Conservation (phyloP, 345 rosid species). For the Schrenkiella parvula region DNA sequence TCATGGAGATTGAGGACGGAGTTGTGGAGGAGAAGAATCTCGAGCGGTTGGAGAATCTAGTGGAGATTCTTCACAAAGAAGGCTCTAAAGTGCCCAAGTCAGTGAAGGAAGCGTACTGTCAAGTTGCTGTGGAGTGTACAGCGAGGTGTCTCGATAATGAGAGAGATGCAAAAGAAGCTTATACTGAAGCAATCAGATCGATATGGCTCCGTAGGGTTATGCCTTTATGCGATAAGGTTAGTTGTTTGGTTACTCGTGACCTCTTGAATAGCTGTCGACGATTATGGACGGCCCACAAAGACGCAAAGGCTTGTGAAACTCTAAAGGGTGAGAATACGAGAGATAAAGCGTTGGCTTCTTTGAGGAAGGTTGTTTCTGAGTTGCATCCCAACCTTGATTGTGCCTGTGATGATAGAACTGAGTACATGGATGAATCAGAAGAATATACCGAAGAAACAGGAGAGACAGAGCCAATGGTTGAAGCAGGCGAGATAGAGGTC, state of each 20-base stretch:
- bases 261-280: constrained; percentile 33
- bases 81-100: constrained; percentile 34
- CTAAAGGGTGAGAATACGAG: constrained; percentile 36
- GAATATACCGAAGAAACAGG: constrained; percentile 17
- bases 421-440: constrained; percentile 11
- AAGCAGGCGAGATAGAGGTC: background rate
- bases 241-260: constrained; percentile 39
- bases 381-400: background rate
- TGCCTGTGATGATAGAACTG: background rate
- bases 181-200: constrained; percentile 20
- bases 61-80: constrained; percentile 35
- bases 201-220: constrained; percentile 47
- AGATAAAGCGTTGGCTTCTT: constrained; percentile 37
- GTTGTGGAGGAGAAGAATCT: constrained; percentile 44
- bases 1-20: constrained; percentile 29
- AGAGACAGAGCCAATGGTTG: constrained; percentile 23
- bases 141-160: constrained; percentile 37
- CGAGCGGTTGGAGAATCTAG: constrained; percentile 40
- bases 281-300: constrained; percentile 46
- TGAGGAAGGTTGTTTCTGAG: constrained; percentile 25
- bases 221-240: constrained; percentile 34
- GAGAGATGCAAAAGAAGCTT: constrained; percentile 7
- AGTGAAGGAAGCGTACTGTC: constrained; percentile 49
- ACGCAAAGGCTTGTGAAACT: constrained; percentile 23
- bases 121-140: constrained; percentile 59